These are phyloP conservation scores for Talaromyces nanjingensis DNA, from an alignment of 495 filamentous ascomycete species.

Conservation along the genomic window DNA sequence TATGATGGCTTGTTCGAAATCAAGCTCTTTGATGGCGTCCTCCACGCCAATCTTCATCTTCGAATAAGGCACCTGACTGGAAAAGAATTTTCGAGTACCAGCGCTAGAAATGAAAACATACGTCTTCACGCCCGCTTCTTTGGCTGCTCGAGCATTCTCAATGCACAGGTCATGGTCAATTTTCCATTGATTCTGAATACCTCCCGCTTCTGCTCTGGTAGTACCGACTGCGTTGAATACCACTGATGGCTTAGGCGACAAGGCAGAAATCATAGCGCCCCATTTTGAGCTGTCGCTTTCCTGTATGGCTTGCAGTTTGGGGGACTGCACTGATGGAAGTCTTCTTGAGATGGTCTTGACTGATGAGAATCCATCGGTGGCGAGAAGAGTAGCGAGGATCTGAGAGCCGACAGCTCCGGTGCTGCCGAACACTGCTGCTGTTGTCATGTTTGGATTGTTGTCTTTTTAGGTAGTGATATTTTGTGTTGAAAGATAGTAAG, in stretches of 20 bases:
- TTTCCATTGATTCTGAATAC: constrained; percentile 39
- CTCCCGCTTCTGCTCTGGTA: constrained; percentile 36
- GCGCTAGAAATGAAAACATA: constrained; percentile 43
- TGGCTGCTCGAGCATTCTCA: constrained; percentile 41
- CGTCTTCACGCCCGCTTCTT: constrained; percentile 39
- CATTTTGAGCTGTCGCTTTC: constrained; percentile 29
- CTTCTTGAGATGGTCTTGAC: constrained; percentile 55
- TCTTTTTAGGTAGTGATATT: not conserved
- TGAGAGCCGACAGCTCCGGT: constrained; percentile 52
- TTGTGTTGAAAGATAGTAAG: not conserved
- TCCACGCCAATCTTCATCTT: constrained; percentile 36
- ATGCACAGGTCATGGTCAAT: constrained; percentile 46
- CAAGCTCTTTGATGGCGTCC: constrained; percentile 30
- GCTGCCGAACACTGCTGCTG: constrained; percentile 46
- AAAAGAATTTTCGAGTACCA: constrained; percentile 7
- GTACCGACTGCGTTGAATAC: constrained; percentile 45
- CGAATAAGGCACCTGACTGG: constrained; percentile 23
- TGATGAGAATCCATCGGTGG: constrained; percentile 29
- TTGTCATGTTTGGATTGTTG: constrained; percentile 18
- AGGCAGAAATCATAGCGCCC: constrained; percentile 22
- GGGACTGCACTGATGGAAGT: constrained; percentile 31
- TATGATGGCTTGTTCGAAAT: constrained; percentile 31
- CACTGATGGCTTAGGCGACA: constrained; percentile 28
- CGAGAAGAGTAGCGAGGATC: constrained; percentile 50
- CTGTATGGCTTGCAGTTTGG: constrained; percentile 38